phyloP scores from a whole-genome alignment of 768 basidiomycete genomes.

The Pholiota conissans region DNA sequence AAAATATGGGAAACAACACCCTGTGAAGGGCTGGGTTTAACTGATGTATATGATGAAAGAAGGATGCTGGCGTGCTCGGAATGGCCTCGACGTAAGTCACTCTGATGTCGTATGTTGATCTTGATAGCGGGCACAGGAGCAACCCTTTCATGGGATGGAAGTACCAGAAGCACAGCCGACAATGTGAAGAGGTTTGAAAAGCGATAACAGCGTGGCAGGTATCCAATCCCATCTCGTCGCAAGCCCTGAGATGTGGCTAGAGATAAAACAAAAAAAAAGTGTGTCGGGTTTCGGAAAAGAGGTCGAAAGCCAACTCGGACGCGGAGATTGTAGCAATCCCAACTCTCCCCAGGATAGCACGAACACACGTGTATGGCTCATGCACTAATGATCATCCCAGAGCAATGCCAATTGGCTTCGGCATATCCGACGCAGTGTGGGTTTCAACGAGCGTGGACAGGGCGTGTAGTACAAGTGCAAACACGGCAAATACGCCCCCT shows the following conservation, averaged over 20 bases:
- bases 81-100: slow-evolving; percentile 7
- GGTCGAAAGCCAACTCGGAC: background rate
- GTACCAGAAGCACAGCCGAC: slow-evolving; percentile 15
- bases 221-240: slow-evolving; percentile 18
- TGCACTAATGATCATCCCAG: slow-evolving; percentile 8
- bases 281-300: slow-evolving; percentile 14
- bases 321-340: slow-evolving; percentile 13
- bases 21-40: slow-evolving; percentile 8
- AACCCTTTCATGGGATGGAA: slow-evolving; percentile 10
- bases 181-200: slow-evolving; percentile 1
- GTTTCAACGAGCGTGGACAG: slow-evolving; percentile 11
- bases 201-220: slow-evolving; percentile 10
- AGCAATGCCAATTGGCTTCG: slow-evolving; percentile 4
- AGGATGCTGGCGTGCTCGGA: background rate
- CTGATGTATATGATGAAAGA: slow-evolving; percentile 8
- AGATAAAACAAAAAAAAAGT: slow-evolving; percentile 13
- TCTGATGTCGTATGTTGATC: slow-evolving; percentile 15
- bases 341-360: slow-evolving; percentile 10
- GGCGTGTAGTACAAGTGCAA: slow-evolving; percentile 12
- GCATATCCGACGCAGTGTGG: slow-evolving; percentile 9
- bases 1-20: slow-evolving; percentile 11
- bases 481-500: background rate
- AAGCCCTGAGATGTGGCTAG: slow-evolving; percentile 11
- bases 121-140: slow-evolving; percentile 11
- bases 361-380: slow-evolving; percentile 15